These are phyloP conservation scores for Fragaria ananassa DNA, from an alignment of 306 rosid genomes.

Conservation along the genomic window DNA sequence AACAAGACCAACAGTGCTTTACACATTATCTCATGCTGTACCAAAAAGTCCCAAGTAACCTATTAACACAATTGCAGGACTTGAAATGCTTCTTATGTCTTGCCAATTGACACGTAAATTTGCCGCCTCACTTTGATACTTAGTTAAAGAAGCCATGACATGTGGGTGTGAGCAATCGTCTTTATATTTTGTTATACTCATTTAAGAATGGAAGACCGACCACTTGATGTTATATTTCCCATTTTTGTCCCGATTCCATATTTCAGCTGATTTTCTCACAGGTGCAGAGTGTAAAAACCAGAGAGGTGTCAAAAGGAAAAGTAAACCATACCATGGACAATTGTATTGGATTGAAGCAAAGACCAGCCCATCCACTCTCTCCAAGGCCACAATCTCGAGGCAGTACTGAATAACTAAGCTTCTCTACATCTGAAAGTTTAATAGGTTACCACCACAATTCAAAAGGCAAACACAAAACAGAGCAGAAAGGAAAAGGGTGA, in stretches of 20 bases:
- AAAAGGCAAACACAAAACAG: slow-evolving; percentile 8
- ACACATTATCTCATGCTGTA: not conserved
- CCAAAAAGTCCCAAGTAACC: not conserved
- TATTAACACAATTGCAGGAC: not conserved
- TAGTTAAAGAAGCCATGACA: not conserved
- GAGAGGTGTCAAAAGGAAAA: slow-evolving; percentile 5
- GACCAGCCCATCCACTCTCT: slow-evolving; percentile 92
- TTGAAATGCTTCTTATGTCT: not conserved
- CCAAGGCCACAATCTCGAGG: slow-evolving; percentile 74
- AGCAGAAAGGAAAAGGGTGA: slow-evolving; percentile 12
- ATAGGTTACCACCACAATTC: slow-evolving; percentile 24
- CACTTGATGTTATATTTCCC: not conserved
- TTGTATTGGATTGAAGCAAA: slow-evolving; percentile 79
- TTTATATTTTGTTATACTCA: not conserved
- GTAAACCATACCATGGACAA: slow-evolving; percentile 49
- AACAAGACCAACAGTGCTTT: not conserved
- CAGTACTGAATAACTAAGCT: slow-evolving; percentile 68
- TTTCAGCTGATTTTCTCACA: slow-evolving; percentile 6
- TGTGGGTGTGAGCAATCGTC: not conserved
- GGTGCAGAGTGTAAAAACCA: not conserved
- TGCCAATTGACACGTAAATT: not conserved
- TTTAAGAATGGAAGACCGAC: slow-evolving; percentile 4
- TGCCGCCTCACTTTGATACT: not conserved
- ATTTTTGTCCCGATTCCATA: not conserved
- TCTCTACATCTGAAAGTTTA: slow-evolving; percentile 57